Conservation (phyloP, 2,329 filamentous ascomycete genomes). For the Calonectria crousiana region DNA sequence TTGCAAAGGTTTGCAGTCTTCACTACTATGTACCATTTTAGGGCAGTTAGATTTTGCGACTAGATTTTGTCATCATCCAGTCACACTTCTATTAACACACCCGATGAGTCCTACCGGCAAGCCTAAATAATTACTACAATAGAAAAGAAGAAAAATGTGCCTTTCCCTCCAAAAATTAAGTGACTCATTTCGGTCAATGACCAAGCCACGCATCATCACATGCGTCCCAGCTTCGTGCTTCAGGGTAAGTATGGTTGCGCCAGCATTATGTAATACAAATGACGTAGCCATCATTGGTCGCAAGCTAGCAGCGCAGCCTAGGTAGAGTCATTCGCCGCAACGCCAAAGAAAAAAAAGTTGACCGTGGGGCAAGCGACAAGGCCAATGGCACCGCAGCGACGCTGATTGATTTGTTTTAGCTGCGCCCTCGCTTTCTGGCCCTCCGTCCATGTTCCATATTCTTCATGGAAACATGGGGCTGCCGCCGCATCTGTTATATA, state of each 20-base stretch:
- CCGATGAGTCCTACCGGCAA: neutral
- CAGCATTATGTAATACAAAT: slow-evolving; percentile 18
- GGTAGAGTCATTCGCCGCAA: slow-evolving; percentile 30
- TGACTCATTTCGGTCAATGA: neutral
- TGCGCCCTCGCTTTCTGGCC: slow-evolving; percentile 1
- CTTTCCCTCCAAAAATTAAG: neutral
- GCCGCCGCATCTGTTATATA: slow-evolving; percentile 34
- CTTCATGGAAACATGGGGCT: slow-evolving; percentile 48
- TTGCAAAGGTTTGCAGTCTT: neutral
- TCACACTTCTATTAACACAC: neutral
- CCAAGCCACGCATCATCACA: neutral
- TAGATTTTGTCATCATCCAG: neutral
- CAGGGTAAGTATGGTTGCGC: slow-evolving; percentile 9
- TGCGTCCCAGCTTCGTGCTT: neutral
- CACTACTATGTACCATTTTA: neutral
- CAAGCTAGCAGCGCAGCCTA: neutral
- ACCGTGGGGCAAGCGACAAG: slow-evolving; percentile 20
- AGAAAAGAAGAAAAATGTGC: neutral
- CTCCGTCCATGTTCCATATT: slow-evolving; percentile 5
- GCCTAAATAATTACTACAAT: neutral
- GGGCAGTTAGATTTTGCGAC: neutral
- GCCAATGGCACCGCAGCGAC: neutral
- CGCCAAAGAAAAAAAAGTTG: slow-evolving; percentile 27
- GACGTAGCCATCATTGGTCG: slow-evolving; percentile 24
- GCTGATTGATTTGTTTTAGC: slow-evolving; percentile 6